Evolutionary conservation across 2,329 filamentous ascomycete genomes (phyloP), one percentile per base, ranked within the genome.

Genomic region (Myriangium duriaei): DNA sequence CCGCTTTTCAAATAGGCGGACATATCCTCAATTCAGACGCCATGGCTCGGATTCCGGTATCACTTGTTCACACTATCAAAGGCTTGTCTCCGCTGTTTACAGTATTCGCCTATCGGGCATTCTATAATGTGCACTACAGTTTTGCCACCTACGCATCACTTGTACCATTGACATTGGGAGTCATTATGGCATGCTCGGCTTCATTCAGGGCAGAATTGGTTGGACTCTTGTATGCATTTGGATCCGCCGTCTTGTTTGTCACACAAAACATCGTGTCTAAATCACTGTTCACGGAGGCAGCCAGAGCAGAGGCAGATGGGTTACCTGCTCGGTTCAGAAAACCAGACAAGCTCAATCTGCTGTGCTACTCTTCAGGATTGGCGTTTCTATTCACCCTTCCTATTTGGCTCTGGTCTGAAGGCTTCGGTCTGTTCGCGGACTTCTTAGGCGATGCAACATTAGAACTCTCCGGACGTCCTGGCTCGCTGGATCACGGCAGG

Each of bases 251-350:
- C 40, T 81, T 96, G 47, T 98, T 98, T 54, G 91, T 98, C 24
- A 91, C 86, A 0, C 91, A 98, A 56, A 98, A 98, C 55, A 98
- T 98, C 41, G 93, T 95, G 48, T 96, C 88, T 13, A 98, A 98
- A 62, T 84, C 85, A 47, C 76, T 98, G 7, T 98, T 98, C 68
- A 98, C 95, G 58, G 87, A 95, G 55, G 85, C 84, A 5, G 80
- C 85, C 5, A 78, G 78, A 42, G 82, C 84, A 2, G 88, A 95
- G 60, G 75, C 78, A 5, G 84, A 94, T 38, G 63, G 67, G 2
- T 73, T 73, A 1, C 68, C 71, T 1, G 61, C 68, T 10, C 71
- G 72, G 39, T 72, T 76, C 30, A 76, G 78, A 44, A 96, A 94
- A 61, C 72, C 95, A 12, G 91, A 98, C 63, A 98, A 98, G 63